Percentiles rank a stretch among this genome's conserved stretches.
These are phyloP conservation scores for Paramecium biaurelia DNA, from an alignment of 73 alveolate species.

Conservation along the genomic window DNA sequence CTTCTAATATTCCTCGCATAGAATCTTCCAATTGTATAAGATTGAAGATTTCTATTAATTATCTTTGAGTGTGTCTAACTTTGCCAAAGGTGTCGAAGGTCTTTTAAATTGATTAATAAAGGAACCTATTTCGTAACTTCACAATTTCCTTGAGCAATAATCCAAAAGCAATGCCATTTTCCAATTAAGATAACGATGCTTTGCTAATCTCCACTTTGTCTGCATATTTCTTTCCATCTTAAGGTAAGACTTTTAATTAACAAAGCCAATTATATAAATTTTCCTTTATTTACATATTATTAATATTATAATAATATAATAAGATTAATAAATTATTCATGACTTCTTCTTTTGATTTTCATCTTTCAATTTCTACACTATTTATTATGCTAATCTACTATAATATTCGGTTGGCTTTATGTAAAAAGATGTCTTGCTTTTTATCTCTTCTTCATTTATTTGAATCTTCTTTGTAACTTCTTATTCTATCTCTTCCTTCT, in stretches of 20 bases:
- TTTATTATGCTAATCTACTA: background rate
- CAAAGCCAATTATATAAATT: constrained; percentile 52
- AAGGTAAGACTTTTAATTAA: background rate
- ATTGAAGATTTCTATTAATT: constrained; percentile 66
- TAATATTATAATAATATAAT: background rate
- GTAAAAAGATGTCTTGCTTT: background rate
- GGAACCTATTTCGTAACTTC: constrained; percentile 54
- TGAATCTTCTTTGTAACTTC: background rate
- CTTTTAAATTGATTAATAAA: background rate
- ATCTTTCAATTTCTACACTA: background rate
- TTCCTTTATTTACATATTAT: constrained; percentile 52
- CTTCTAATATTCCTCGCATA: constrained; percentile 67
- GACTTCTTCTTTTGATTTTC: background rate
- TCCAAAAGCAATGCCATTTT: constrained; percentile 63
- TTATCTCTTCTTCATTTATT: background rate
- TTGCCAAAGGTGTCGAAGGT: constrained; percentile 62
- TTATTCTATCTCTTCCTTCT: background rate
- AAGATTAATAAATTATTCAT: background rate
- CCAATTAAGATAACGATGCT: constrained; percentile 22
- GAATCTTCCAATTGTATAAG: constrained; percentile 82
- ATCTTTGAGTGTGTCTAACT: constrained; percentile 65
- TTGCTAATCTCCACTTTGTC: constrained; percentile 49
- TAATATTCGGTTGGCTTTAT: background rate
- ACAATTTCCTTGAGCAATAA: constrained; percentile 48
- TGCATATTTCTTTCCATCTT: constrained; percentile 59